These are phyloP conservation scores for Tetragonia tetragonoides DNA, from an alignment of 148 eudicot genomes.

Conservation along the genomic window DNA sequence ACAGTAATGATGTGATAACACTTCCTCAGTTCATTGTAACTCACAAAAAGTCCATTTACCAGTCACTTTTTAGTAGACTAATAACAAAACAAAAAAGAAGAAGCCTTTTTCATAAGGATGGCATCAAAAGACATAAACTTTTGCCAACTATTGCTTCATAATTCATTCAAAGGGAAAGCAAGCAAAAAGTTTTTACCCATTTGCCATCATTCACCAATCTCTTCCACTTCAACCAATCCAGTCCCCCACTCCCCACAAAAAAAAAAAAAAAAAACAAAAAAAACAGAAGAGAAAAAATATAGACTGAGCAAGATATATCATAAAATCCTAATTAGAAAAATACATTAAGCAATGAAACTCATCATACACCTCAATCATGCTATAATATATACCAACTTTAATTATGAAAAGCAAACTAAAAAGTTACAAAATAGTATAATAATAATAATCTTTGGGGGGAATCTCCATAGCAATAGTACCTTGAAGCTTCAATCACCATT, in stretches of 20 bases:
- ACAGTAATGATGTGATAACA: not conserved
- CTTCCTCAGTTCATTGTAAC: not conserved
- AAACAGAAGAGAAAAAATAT: not conserved
- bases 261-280: not conserved
- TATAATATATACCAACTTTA: conserved; percentile 28
- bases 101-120: not conserved
- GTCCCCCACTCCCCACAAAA: not conserved
- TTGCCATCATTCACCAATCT: conserved; percentile 13
- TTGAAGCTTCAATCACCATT: not conserved
- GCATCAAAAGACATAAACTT: not conserved
- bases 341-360: not conserved
- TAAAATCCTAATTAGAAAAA: not conserved
- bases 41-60: not conserved
- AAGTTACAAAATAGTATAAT: conserved; percentile 7
- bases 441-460: not conserved
- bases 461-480: conserved; percentile 4
- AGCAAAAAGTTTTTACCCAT: conserved; percentile 1
- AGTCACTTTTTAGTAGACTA: conserved; percentile 9
- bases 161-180: not conserved
- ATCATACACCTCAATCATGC: conserved; percentile 6
- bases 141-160: conserved; percentile 17
- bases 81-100: not conserved
- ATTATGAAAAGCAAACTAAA: conserved; percentile 9
- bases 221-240: conserved; percentile 2
- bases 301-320: not conserved